Base-by-base conservation (phyloP, 2,329 filamentous ascomycete species). In the Penicillium decumbens region DNA sequence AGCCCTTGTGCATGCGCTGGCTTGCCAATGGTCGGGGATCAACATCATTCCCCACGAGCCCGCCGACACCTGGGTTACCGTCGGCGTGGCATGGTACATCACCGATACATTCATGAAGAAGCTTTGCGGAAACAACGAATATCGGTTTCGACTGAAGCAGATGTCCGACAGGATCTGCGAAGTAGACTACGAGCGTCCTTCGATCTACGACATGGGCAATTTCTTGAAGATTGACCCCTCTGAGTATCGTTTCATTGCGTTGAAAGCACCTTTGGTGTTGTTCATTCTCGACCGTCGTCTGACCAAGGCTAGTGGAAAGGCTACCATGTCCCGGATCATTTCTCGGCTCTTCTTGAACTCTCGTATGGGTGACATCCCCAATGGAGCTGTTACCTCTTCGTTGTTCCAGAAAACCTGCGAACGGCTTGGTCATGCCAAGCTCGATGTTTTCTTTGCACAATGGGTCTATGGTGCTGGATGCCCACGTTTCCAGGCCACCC, bases 221-320 rank as follows among this genome's bases (percentile, higher is more conserved):
- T 77, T 85, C 43, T 75, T 97, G 8, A 83, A 88, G 56, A 74
- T 97, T 4, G 91, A 95, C 59, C 80, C 84, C 41, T 89, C 87
- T n/a, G 89, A 95, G 66, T 79, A 85, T 56, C 88, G 95, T 0
- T 97, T 98, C 57, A 86, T 98, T 79, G 80, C 84, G 13, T 76
- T 97, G 45, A 98, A 98, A 70, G 88, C 92, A 2, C 85, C 92
- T 0, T 76, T 97, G 20, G 89, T 98, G 4, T 79, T 98, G 12
- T 96, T 92, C 66, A 95, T 97, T 43, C 80, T 98, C 6, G 93
- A 98, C 66, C 89, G 91, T 61, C 82, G 93, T 35, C 80, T 98
- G 41, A 84, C 89, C 47, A 98, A 98, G 69, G 85, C 88, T 10
- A 91, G 88, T 50, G 89, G 89, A 32, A 88, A 90, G 40, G 83